These are phyloP conservation scores for Zygotorulaspora chibaensis DNA, from an alignment of 805 yeast genomes.

Conservation along the genomic window DNA sequence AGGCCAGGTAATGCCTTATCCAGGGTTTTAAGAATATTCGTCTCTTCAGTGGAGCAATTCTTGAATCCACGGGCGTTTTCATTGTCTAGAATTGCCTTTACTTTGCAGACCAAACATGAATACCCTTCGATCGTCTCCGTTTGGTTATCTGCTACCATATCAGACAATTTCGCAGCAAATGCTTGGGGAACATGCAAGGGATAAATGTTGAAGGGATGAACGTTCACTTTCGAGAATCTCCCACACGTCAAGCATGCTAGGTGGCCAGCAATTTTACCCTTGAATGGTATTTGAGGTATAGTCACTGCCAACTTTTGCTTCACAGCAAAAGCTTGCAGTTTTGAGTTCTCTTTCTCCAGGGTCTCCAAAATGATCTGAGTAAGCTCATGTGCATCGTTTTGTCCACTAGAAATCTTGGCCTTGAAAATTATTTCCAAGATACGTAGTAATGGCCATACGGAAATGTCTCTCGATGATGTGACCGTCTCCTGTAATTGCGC, in stretches of 20 bases:
- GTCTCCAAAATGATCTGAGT: slow-evolving; percentile 78
- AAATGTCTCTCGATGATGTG: slow-evolving; percentile 47
- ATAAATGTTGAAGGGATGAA: slow-evolving; percentile 61
- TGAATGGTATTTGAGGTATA: slow-evolving; percentile 68
- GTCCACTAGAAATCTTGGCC: slow-evolving; percentile 70
- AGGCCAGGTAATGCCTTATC: slow-evolving; percentile 37
- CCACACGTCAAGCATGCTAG: slow-evolving; percentile 69
- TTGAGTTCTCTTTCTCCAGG: slow-evolving; percentile 58
- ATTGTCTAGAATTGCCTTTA: slow-evolving; percentile 40
- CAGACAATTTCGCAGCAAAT: slow-evolving; percentile 43
- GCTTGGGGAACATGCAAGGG: slow-evolving; percentile 71
- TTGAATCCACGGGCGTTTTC: slow-evolving; percentile 25
- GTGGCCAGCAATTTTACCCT: slow-evolving; percentile 61
- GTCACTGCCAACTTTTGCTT: slow-evolving; percentile 13
- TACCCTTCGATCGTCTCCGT: slow-evolving; percentile 73
- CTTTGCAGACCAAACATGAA: slow-evolving; percentile 70
- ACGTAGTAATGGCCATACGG: slow-evolving; percentile 76
- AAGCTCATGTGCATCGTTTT: slow-evolving; percentile 94
- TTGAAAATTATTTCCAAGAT: slow-evolving; percentile 68
- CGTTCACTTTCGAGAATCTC: slow-evolving; percentile 52
- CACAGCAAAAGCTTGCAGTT: slow-evolving; percentile 36
- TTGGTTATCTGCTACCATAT: slow-evolving; percentile 53
- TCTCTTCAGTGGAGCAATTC: slow-evolving; percentile 29
- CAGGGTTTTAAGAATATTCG: slow-evolving; percentile 35
- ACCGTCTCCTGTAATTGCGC: slow-evolving; percentile 61